phyloP scores from a whole-genome alignment of 805 yeast genomes.

The Saccharomycopsis fodiens region DNA sequence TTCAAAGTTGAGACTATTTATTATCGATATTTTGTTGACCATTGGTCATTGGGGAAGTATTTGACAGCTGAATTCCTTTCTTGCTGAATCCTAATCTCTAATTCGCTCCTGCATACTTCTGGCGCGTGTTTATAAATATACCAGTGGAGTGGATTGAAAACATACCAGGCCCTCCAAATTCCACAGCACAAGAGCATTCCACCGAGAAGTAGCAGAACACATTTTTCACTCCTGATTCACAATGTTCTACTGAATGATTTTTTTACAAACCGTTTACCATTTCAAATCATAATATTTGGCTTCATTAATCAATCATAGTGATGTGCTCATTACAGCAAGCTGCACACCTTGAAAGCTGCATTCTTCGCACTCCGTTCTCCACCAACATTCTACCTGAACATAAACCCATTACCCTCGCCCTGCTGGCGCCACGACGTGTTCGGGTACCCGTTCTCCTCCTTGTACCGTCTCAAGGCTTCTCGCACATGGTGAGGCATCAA shows the following conservation, averaged over 20 bases:
- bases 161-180: no score
- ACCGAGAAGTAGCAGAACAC: no score
- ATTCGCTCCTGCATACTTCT: neutral
- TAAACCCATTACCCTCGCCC: conserved; percentile 18
- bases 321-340: no score
- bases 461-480: conserved; percentile 18
- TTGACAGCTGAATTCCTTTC: neutral
- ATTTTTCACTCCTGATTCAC: neutral
- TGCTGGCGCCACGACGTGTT: conserved; percentile 16
- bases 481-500: conserved; percentile 17
- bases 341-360: no score
- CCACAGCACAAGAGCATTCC: no score
- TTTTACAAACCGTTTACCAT: no score
- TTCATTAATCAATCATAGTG: no score
- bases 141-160: no score
- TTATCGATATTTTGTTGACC: conserved; percentile 4
- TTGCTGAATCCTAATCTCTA: neutral
- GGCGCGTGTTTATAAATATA: no score
- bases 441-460: conserved; percentile 17
- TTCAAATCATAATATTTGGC: no score
- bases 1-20: conserved; percentile 2
- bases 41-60: neutral
- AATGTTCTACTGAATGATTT: neutral
- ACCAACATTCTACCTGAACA: conserved; percentile 18
- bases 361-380: no score